Conservation (phyloP, 768 basidiomycete species). For the Gymnopilus junonius region DNA sequence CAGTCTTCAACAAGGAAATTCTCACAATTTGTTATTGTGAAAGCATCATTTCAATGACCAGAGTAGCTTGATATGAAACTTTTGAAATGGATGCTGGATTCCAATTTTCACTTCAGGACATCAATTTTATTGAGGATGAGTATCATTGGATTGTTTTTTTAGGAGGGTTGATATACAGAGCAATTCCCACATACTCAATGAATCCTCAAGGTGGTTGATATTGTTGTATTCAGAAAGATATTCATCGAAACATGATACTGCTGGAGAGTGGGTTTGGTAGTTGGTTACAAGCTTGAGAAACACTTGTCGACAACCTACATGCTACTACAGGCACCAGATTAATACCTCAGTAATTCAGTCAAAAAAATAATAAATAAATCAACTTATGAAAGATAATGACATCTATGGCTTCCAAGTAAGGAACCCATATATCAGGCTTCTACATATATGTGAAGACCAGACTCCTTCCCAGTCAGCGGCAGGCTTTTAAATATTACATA, state of each 20-base stretch:
- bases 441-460: slow-evolving; percentile 32
- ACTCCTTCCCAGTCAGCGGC: no score
- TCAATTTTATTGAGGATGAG: slow-evolving; percentile 80
- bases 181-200: slow-evolving; percentile 69
- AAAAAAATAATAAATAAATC: slow-evolving; percentile 17
- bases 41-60: slow-evolving; percentile 63
- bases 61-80: slow-evolving; percentile 65
- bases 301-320: slow-evolving; percentile 28
- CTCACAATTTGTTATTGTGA: no score
- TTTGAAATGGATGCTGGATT: slow-evolving; percentile 50
- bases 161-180: slow-evolving; percentile 66
- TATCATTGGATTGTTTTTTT: slow-evolving; percentile 60
- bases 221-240: slow-evolving; percentile 57
- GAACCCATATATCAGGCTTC: slow-evolving; percentile 71
- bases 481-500: no score
- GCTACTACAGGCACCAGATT: slow-evolving; percentile 28
- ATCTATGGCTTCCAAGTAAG: slow-evolving; percentile 74
- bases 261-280: no score
- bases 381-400: slow-evolving; percentile 76
- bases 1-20: no score
- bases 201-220: slow-evolving; percentile 75
- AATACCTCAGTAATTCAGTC: neutral
- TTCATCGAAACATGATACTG: slow-evolving; percentile 50
- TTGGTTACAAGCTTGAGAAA: no score
- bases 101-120: slow-evolving; percentile 55